phyloP scores from a whole-genome alignment of 345 rosid genomes.

The Brassica napus region Da-Ae NC_063436.1:31319001-31319500 shows the following conservation, averaged over 20 bases:
- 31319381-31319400: constrained; percentile 77
- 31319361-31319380: constrained; percentile 70
- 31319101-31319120: constrained; percentile 39
- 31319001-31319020: constrained; percentile 20
- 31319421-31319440: constrained; percentile 54
- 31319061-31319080: constrained; percentile 41
- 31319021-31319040: constrained; percentile 1
- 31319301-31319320: constrained; percentile 86
- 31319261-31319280: constrained; percentile 51
- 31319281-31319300: constrained; percentile 95
- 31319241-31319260: constrained; percentile 45
- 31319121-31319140: constrained; percentile 34
- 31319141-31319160: constrained; percentile 37
- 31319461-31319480: constrained; percentile 1
- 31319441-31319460: constrained; percentile 58
- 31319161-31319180: constrained; percentile 24
- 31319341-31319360: constrained; percentile 72
- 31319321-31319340: constrained; percentile 81
- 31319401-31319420: constrained; percentile 70
- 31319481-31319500: background rate
- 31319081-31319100: constrained; percentile 40
- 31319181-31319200: constrained; percentile 13
- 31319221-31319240: constrained; percentile 63
- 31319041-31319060: constrained; percentile 35
- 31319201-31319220: constrained; percentile 38